Evolutionary conservation across 1,139 yeast genomes (phyloP).

Genomic region (Pichia sp.): DNA sequence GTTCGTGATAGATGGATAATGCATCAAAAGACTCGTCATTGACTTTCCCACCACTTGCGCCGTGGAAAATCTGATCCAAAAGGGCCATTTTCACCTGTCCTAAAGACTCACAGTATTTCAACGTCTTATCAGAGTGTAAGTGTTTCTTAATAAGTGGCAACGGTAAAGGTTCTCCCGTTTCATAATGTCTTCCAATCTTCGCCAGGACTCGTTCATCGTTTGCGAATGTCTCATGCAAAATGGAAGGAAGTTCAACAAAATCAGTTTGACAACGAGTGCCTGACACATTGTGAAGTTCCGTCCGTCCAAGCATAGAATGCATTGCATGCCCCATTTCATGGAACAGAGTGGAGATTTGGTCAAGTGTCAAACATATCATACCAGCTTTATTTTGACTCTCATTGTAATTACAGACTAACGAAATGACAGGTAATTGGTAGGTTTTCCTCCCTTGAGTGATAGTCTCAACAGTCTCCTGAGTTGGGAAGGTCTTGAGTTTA

Average conservation of each 20-base stretch:
- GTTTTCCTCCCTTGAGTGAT: conserved; percentile 32
- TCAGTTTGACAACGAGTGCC: conserved; percentile 97
- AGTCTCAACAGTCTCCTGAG: conserved; percentile 30
- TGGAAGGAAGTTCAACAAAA: conserved; percentile 94
- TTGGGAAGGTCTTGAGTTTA: conserved; percentile 19
- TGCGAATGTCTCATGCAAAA: conserved; percentile 90
- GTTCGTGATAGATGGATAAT: conserved; percentile 52
- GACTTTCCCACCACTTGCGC: conserved; percentile 32
- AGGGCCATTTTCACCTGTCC: conserved; percentile 88
- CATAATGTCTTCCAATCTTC: conserved; percentile 67
- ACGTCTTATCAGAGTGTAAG: conserved; percentile 44
- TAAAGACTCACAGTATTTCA: conserved; percentile 69
- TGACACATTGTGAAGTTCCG: conserved; percentile 81
- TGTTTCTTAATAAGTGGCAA: conserved; percentile 39
- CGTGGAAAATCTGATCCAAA: conserved; percentile 76
- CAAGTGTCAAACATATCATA: conserved; percentile 50
- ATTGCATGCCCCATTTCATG: conserved; percentile 99
- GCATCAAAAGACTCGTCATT: conserved; percentile 37
- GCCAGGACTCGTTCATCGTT: conserved; percentile 70
- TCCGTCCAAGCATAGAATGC: conserved; percentile 94
- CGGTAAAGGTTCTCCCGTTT: conserved; percentile 60
- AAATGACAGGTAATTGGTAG: conserved; percentile 83
- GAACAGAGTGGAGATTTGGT: conserved; percentile 87
- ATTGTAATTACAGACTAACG: conserved; percentile 81
- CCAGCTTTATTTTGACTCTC: conserved; percentile 20